Conservation (phyloP, 768 basidiomycete species). For the Candolleomyces eurysporus region DNA sequence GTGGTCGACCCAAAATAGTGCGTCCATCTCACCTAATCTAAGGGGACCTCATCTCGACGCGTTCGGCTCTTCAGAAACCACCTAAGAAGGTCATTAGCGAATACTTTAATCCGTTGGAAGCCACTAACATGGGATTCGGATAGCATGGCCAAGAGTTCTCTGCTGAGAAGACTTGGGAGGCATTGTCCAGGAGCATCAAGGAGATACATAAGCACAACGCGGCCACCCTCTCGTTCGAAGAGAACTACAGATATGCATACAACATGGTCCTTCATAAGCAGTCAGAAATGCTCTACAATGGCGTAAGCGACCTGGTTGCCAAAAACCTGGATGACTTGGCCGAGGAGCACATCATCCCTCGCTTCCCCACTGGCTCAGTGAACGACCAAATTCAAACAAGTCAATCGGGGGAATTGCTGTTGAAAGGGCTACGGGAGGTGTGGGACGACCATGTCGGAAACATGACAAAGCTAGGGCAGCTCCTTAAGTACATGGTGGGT, state of each 20-base stretch:
- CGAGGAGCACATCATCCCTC: constrained; percentile 69
- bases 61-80: constrained; percentile 35
- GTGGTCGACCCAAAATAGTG: constrained; percentile 46
- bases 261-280: constrained; percentile 89
- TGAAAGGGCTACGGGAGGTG: constrained; percentile 79
- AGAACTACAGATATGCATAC: constrained; percentile 92
- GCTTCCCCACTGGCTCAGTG: constrained; percentile 72
- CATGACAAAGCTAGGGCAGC: constrained; percentile 84
- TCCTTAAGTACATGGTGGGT: constrained; percentile 94
- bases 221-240: constrained; percentile 69
- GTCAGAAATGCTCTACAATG: constrained; percentile 84
- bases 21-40: constrained; percentile 19
- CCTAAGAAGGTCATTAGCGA: constrained; percentile 39
- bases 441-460: constrained; percentile 94
- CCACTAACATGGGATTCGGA: not conserved
- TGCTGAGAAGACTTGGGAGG: constrained; percentile 81
- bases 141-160: constrained; percentile 76
- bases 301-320: constrained; percentile 72
- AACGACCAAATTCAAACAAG: constrained; percentile 71
- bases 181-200: constrained; percentile 79
- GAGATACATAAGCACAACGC: constrained; percentile 97
- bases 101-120: not conserved
- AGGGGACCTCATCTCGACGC: constrained; percentile 5
- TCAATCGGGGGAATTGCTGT: constrained; percentile 79
- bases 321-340: constrained; percentile 85